These are phyloP conservation scores for Phytophthora quininea DNA, from an alignment of 352 stramenopile genomes.

Conservation along the genomic window DNA sequence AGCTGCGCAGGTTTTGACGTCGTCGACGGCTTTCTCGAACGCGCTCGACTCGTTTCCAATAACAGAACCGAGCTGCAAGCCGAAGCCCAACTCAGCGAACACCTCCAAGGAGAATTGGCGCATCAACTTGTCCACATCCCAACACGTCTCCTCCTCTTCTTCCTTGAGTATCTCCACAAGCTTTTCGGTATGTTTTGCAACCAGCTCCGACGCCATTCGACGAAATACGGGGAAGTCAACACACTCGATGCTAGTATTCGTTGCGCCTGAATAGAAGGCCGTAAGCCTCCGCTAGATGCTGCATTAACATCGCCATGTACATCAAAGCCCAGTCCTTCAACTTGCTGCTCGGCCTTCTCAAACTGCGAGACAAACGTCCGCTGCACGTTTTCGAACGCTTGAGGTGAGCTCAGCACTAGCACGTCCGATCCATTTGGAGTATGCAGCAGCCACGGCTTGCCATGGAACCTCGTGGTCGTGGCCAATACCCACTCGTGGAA, in stretches of 20 bases:
- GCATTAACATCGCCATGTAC: constrained; percentile 30
- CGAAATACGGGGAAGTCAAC: constrained; percentile 57
- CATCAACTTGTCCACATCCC: constrained; percentile 35
- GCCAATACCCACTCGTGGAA: constrained; percentile 33
- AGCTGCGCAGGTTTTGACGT: constrained; percentile 15
- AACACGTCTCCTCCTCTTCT: constrained; percentile 1
- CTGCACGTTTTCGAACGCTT: constrained; percentile 39
- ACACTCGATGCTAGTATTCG: constrained; percentile 67
- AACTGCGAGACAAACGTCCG: constrained; percentile 54
- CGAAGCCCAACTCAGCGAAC: constrained; percentile 43
- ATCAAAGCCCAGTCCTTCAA: constrained; percentile 11
- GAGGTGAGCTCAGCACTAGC: constrained; percentile 34
- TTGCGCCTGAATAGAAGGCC: constrained; percentile 22
- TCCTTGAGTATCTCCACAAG: constrained; percentile 32
- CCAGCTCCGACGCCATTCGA: constrained; percentile 34
- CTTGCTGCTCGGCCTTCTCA: constrained; percentile 31
- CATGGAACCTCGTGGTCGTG: constrained; percentile 23
- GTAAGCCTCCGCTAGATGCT: constrained; percentile 11
- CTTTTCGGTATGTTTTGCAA: constrained; percentile 33
- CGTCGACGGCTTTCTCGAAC: constrained; percentile 34
- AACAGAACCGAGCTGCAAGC: constrained; percentile 26
- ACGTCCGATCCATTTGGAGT: constrained; percentile 23
- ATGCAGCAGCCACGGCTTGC: constrained; percentile 34
- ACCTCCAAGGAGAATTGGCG: constrained; percentile 34
- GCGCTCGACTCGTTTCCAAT: constrained; percentile 4